Percentiles rank a stretch among this genome's conserved stretches.
These are phyloP conservation scores for Salvia hispanica DNA, from an alignment of 257 asterid species.

Conservation along the genomic window DNA sequence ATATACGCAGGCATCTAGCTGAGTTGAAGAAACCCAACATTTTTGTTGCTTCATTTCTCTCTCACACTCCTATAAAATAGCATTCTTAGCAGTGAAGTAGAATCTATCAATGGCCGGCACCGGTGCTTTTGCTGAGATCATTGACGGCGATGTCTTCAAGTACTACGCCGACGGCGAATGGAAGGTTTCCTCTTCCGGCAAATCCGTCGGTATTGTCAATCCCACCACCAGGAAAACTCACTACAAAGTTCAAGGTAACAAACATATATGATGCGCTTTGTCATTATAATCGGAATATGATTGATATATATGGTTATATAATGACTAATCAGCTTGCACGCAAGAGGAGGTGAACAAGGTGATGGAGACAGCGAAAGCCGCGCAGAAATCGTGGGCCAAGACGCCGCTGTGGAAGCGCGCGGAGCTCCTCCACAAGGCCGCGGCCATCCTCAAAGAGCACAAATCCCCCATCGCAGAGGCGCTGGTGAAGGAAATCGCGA, in stretches of 20 bases:
- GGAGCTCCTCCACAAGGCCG: conserved; percentile 97
- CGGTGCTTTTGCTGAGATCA: conserved; percentile 49
- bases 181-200: conserved; percentile 75
- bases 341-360: conserved; percentile 95
- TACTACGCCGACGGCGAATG: conserved; percentile 41
- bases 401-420: conserved; percentile 98
- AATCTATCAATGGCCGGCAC: conserved; percentile 25
- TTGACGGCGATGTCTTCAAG: conserved; percentile 46
- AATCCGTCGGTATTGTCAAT: conserved; percentile 74
- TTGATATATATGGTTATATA: too few species aligned
- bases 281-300: too few species aligned
- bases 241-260: conserved; percentile 83
- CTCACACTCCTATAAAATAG: background rate
- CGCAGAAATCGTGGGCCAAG: conserved; percentile 76
- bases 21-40: conserved; percentile 20
- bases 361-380: conserved; percentile 50
- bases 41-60: background rate
- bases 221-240: conserved; percentile 86
- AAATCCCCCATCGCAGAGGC: conserved; percentile 93
- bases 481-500: conserved; percentile 88
- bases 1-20: conserved; percentile 27
- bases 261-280: too few species aligned
- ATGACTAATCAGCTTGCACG: conserved; percentile 60
- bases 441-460: conserved; percentile 84
- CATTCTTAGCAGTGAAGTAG: background rate